Evolutionary conservation across 108 stramenopile genomes (phyloP).

Genomic region (Skeletonema tropicum): DNA sequence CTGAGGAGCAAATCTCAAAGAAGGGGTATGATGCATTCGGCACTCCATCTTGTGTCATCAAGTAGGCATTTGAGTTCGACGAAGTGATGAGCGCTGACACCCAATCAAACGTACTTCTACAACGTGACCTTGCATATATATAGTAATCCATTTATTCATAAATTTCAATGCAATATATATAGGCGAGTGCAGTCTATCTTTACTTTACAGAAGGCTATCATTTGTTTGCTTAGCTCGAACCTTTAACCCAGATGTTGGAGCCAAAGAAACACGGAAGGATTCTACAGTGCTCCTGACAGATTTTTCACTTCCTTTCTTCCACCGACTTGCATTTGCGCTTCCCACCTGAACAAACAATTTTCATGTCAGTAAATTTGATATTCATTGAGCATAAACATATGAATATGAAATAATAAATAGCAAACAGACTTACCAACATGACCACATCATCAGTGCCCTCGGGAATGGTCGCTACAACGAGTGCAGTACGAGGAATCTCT

Average conservation of each 20-base stretch:
- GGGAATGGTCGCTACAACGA: constrained; percentile 60
- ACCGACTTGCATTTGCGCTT: constrained; percentile 58
- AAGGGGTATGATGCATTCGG: not conserved
- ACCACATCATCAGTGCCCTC: constrained; percentile 57
- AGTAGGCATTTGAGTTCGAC: not conserved
- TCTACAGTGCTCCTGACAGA: constrained; percentile 41
- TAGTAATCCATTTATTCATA: too few species aligned
- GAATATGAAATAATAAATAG: too few species aligned
- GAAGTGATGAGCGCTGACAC: too few species aligned
- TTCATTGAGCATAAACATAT: too few species aligned
- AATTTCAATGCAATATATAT: too few species aligned
- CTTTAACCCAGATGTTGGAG: constrained; percentile 61
- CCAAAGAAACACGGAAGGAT: constrained; percentile 54
- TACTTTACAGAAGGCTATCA: too few species aligned
- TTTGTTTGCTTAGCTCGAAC: constrained; percentile 45
- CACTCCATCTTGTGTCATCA: not conserved
- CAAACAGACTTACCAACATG: constrained; percentile 42
- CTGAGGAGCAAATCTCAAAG: constrained; percentile 6
- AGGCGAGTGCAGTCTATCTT: too few species aligned
- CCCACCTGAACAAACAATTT: constrained; percentile 3
- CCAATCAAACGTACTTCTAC: too few species aligned
- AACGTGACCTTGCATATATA: too few species aligned
- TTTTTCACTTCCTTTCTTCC: constrained; percentile 57
- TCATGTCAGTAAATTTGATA: too few species aligned
- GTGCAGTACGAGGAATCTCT: constrained; percentile 65